Base-by-base conservation (phyloP, 345 rosid genomes). In the Combretum micranthum region DNA sequence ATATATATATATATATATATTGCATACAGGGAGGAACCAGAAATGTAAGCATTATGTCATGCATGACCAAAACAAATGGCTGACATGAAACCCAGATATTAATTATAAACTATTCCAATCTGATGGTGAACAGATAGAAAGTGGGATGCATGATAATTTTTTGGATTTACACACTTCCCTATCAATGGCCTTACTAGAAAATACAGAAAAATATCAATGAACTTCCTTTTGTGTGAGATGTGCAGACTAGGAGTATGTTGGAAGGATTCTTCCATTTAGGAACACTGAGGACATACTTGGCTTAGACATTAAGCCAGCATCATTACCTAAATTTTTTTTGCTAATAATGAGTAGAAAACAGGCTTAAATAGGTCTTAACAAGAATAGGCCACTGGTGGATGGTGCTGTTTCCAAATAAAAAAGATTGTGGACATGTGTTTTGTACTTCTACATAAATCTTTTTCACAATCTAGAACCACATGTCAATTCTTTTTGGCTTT, bases 261-360 rank as follows among this genome's bases (percentile, higher is more conserved):
- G 22, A 32, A 46, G 37, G 37, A 7, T 55, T 9, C 12, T 16
- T 25, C 23, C 17, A 23, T 13, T 7, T 0, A 12, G 14, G 19
- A 25, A 13, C 11, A 15, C 18, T 50, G 50, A 57, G 44, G 60
- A 59, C 72, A 69, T 69, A 64, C 69, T 59, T 69, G 47, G 54
- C 73, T 69, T 69, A 48, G 65, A 69, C 69, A 59, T 63, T 42
- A 69, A 63, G 64, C 61, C 56, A 48, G 14, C 69, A 64, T 69
- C n/a, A 55, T 60, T 60, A 53, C 15, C 53, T 23, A 14, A 3
- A 37, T n/a, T n/a, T 44, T 23, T 26, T 44, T 32, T 25, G 49
- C 20, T 44, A 48, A 25, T 25, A 15, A 39, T 20, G 47, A 39
- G 23, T 26, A 32, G 26, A 13, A 3, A 1, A 32, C 17, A 19